phyloP scores from a whole-genome alignment of 352 stramenopile genomes.

The Phytophthora aleatoria region DNA sequence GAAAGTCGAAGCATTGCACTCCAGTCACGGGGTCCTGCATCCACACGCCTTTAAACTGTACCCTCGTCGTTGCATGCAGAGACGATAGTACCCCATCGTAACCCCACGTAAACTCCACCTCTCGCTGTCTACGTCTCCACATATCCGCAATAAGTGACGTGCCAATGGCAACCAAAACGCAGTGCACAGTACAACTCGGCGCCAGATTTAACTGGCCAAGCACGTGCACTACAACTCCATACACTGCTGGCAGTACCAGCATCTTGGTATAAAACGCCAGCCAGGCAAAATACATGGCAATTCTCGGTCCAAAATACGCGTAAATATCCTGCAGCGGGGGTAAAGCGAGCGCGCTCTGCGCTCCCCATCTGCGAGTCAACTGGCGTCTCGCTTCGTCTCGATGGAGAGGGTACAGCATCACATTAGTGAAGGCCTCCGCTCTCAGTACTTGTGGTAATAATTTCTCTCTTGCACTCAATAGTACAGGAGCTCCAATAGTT shows the following conservation, averaged over 20 bases:
- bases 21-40: slow-evolving; percentile 52
- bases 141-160: slow-evolving; percentile 69
- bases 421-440: slow-evolving; percentile 29
- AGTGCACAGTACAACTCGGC: slow-evolving; percentile 50
- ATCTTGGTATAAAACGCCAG: slow-evolving; percentile 88
- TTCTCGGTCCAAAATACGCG: slow-evolving; percentile 66
- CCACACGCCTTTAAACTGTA: slow-evolving; percentile 61
- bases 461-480: slow-evolving; percentile 47
- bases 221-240: slow-evolving; percentile 59
- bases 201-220: slow-evolving; percentile 43
- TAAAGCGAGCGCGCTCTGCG: slow-evolving; percentile 30
- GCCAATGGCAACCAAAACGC: slow-evolving; percentile 55
- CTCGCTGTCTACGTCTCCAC: slow-evolving; percentile 55
- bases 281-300: slow-evolving; percentile 82
- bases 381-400: slow-evolving; percentile 54
- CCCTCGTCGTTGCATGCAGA: slow-evolving; percentile 46
- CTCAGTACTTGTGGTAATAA: slow-evolving; percentile 45
- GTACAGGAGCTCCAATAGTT: slow-evolving; percentile 18
- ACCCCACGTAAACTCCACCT: slow-evolving; percentile 63
- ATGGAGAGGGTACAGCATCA: slow-evolving; percentile 60
- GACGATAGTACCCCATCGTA: slow-evolving; percentile 48
- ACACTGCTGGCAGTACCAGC: slow-evolving; percentile 57
- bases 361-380: slow-evolving; percentile 52
- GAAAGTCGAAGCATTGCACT: slow-evolving; percentile 57
- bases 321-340: slow-evolving; percentile 58